Percentiles rank a stretch among this genome's conserved stretches.
These are phyloP conservation scores for Pulveroboletus sp. DNA, from an alignment of 768 basidiomycete genomes.

Conservation along the genomic window DNA sequence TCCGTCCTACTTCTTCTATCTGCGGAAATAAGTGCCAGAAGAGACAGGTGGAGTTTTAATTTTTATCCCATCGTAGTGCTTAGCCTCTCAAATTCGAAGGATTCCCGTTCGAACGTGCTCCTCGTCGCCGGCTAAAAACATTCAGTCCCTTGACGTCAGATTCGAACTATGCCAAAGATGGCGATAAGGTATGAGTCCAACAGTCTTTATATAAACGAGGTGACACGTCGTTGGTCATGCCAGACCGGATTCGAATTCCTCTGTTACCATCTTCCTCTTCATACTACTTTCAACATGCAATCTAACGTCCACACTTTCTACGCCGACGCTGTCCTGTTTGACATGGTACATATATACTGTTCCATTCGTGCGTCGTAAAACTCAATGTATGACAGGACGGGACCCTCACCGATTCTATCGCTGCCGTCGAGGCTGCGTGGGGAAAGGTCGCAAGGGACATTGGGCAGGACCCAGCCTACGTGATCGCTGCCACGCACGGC, in stretches of 20 bases:
- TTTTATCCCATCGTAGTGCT: constrained; percentile 4
- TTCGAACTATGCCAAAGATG: too few species aligned
- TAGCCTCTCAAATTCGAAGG: constrained; percentile 8
- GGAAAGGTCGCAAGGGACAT: constrained; percentile 66
- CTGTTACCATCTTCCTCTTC: background rate
- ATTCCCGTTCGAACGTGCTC: background rate
- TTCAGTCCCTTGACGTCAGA: constrained; percentile 32
- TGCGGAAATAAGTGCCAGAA: background rate
- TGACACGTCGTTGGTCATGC: background rate
- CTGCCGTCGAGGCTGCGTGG: constrained; percentile 74
- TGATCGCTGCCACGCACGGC: constrained; percentile 75
- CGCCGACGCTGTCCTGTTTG: constrained; percentile 60
- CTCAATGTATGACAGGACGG: constrained; percentile 48
- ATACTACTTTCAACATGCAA: constrained; percentile 16
- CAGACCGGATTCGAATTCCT: constrained; percentile 16
- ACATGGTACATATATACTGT: constrained; percentile 51
- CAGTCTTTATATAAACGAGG: constrained; percentile 22
- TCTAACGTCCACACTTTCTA: constrained; percentile 37
- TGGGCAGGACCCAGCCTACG: constrained; percentile 60
- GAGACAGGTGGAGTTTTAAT: constrained; percentile 10
- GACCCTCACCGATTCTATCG: constrained; percentile 70
- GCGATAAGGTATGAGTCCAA: constrained; percentile 1
- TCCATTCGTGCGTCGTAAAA: constrained; percentile 3
- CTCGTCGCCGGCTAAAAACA: background rate
- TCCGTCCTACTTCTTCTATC: background rate